phyloP scores from a whole-genome alignment of 2,329 filamentous ascomycete genomes.

The Fusarium circinatum region DNA sequence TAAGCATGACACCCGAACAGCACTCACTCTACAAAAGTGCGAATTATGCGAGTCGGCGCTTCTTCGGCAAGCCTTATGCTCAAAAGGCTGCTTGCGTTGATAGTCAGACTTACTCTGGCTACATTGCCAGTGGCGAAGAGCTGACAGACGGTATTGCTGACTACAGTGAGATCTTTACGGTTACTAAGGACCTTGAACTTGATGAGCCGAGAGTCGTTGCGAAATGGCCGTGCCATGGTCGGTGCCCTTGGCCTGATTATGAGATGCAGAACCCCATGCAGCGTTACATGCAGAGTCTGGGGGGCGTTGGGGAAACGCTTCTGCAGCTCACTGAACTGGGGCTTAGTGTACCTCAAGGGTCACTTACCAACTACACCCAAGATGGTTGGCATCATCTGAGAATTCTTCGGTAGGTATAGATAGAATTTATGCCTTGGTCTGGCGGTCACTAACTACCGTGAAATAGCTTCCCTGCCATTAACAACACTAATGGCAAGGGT shows the following conservation, averaged over 20 bases:
- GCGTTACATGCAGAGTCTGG: slow-evolving; percentile 55
- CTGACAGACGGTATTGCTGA: slow-evolving; percentile 60
- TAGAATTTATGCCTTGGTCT: fast-evolving
- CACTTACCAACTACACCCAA: slow-evolving; percentile 54
- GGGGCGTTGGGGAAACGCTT: slow-evolving; percentile 55
- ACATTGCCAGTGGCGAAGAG: slow-evolving; percentile 61
- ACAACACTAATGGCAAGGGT: slow-evolving; percentile 58
- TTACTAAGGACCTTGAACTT: slow-evolving; percentile 58
- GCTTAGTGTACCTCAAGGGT: slow-evolving; percentile 52
- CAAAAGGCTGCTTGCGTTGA: slow-evolving; percentile 58
- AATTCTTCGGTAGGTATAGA: slow-evolving; percentile 52
- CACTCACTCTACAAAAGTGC: slow-evolving; percentile 51
- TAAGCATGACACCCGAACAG: slow-evolving; percentile 53
- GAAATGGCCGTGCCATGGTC: slow-evolving; percentile 61
- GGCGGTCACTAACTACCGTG: too few species aligned
- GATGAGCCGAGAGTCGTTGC: slow-evolving; percentile 52
- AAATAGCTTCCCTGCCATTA: slow-evolving; percentile 43
- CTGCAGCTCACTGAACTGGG: slow-evolving; percentile 59
- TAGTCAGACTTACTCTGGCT: slow-evolving; percentile 58
- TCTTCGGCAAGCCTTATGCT: slow-evolving; percentile 50
- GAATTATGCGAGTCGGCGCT: slow-evolving; percentile 50
- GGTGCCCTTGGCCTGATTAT: slow-evolving; percentile 58
- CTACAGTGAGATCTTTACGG: slow-evolving; percentile 64
- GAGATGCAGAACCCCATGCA: slow-evolving; percentile 54
- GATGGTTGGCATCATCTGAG: slow-evolving; percentile 65